phyloP scores from a whole-genome alignment of 371 early-diverging fungal species.

The Dichotomocladium elegans region DNA sequence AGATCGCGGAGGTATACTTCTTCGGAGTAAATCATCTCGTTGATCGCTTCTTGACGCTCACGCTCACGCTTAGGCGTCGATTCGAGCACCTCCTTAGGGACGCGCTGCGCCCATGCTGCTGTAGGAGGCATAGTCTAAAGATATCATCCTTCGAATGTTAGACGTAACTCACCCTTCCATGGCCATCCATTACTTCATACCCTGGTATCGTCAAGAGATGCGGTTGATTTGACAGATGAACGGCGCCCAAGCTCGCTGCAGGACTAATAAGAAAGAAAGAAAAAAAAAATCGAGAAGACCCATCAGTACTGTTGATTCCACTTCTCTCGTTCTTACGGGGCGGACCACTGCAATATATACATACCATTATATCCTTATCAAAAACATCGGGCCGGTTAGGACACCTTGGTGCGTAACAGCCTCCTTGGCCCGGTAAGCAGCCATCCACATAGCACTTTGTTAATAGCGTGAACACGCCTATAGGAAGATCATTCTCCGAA shows the following conservation, averaged over 20 bases:
- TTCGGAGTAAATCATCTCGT: constrained; percentile 89
- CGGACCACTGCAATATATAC: too few species aligned
- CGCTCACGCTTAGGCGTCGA: constrained; percentile 72
- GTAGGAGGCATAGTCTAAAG: constrained; percentile 23
- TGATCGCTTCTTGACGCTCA: constrained; percentile 91
- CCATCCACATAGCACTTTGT: constrained; percentile 28
- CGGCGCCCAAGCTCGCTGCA: constrained; percentile 8
- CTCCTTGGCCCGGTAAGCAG: constrained; percentile 33
- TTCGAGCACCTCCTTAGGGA: constrained; percentile 67
- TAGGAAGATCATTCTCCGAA: constrained; percentile 19
- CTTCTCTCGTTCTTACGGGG: neutral
- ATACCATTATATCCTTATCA: constrained; percentile 21
- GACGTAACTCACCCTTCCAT: neutral
- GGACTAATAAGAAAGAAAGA: constrained; percentile 4
- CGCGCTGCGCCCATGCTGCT: constrained; percentile 67
- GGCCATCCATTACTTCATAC: constrained; percentile 2
- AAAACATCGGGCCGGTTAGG: constrained; percentile 28
- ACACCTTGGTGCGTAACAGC: constrained; percentile 39
- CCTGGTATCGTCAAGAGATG: constrained; percentile 11
- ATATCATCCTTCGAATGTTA: neutral
- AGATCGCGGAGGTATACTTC: constrained; percentile 82
- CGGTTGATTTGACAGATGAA: constrained; percentile 13
- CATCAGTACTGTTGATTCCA: neutral
- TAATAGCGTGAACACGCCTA: constrained; percentile 28
- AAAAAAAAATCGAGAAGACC: too few species aligned